Evolutionary conservation across 768 basidiomycete genomes (phyloP).

Genomic region (Termitomyces sp.): DNA sequence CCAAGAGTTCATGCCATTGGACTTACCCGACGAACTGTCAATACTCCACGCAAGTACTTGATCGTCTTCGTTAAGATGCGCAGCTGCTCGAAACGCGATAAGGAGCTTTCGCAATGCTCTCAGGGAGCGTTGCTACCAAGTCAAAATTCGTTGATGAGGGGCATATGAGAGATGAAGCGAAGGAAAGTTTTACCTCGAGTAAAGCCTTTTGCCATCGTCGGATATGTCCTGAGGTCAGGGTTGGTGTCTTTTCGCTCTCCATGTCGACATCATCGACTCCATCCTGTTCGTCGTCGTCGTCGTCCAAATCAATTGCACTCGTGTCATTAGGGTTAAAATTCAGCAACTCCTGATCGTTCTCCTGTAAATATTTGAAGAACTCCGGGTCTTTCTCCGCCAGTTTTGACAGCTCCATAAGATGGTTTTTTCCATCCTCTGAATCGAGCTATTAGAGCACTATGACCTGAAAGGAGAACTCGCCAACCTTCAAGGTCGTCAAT

Average conservation of each 20-base stretch:
- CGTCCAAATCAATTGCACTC: conserved; percentile 39
- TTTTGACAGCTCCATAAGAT: conserved; percentile 80
- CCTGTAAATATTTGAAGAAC: conserved; percentile 96
- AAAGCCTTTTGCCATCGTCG: conserved; percentile 86
- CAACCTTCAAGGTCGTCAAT: conserved; percentile 76
- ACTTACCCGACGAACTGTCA: conserved; percentile 70
- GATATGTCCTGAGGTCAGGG: conserved; percentile 68
- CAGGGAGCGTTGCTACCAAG: conserved; percentile 73
- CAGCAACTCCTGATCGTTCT: conserved; percentile 91
- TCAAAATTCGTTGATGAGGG: not conserved
- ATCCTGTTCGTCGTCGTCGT: conserved; percentile 37
- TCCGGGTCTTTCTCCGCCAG: conserved; percentile 97
- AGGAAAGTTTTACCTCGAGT: conserved; percentile 53
- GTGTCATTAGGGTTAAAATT: conserved; percentile 58
- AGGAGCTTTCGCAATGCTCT: conserved; percentile 79
- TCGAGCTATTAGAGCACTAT: not conserved
- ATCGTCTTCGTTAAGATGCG: conserved; percentile 83
- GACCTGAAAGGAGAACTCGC: not conserved
- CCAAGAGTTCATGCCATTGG: not conserved
- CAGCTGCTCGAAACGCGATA: conserved; percentile 89
- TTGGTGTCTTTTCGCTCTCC: conserved; percentile 45
- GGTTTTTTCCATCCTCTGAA: conserved; percentile 67
- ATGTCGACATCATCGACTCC: conserved; percentile 47
- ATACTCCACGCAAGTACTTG: conserved; percentile 83
- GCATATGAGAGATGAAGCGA: not conserved